A percentile compares a stretch with the other conserved stretches of the same genome.
Conservation (phyloP, 2,329 filamentous ascomycete genomes). For the Claviceps purpurea region DNA sequence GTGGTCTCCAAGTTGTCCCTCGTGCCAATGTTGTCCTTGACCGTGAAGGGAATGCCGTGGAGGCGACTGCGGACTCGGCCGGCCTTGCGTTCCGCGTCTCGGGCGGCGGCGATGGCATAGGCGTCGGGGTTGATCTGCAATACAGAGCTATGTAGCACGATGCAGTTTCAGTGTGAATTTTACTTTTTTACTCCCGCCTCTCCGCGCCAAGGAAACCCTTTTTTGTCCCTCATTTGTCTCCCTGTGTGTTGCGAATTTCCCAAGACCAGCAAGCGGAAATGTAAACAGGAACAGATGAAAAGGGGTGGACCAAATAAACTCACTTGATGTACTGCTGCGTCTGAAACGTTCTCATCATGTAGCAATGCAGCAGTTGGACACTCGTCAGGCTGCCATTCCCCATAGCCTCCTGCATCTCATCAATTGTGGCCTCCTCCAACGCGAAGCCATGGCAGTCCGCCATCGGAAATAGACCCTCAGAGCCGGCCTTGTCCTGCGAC, state of each 20-base stretch:
- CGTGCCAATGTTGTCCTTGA: constrained; percentile 61
- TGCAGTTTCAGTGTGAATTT: background rate
- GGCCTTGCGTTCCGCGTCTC: constrained; percentile 45
- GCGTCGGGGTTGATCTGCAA: constrained; percentile 57
- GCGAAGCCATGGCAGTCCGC: constrained; percentile 42
- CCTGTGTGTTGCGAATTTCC: background rate
- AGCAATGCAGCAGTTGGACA: constrained; percentile 47
- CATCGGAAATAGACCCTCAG: constrained; percentile 44
- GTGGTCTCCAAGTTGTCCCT: constrained; percentile 63
- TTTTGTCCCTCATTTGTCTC: background rate
- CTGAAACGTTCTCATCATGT: constrained; percentile 46
- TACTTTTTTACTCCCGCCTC: background rate
- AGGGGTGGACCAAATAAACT: constrained; percentile 6
- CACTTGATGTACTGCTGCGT: constrained; percentile 53
- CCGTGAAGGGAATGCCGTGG: constrained; percentile 62
- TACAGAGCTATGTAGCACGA: constrained; percentile 30
- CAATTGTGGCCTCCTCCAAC: constrained; percentile 57
- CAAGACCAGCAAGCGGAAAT: no score
- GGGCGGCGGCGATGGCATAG: constrained; percentile 42
- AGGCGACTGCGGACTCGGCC: constrained; percentile 50
- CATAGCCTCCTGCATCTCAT: constrained; percentile 50
- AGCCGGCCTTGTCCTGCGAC: constrained; percentile 21
- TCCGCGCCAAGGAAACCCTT: no score
- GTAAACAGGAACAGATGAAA: background rate
- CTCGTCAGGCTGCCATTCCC: constrained; percentile 39